Conservation (phyloP, 371 early-diverging fungal genomes). For the Haplosporangium sp. region DNA sequence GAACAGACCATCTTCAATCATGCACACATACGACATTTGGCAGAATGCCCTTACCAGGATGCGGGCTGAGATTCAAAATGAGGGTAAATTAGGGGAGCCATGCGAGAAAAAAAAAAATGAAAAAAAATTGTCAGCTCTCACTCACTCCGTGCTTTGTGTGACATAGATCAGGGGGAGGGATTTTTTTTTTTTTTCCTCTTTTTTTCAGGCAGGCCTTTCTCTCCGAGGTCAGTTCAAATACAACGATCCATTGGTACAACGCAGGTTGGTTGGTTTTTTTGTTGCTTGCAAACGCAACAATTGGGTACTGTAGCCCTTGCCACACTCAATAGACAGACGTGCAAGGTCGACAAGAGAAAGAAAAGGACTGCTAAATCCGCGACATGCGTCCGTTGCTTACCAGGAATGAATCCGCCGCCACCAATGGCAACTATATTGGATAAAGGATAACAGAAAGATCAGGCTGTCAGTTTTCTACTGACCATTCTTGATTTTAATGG, state of each 20-base stretch:
- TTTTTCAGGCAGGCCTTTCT: background rate
- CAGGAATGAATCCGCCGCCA: conserved; percentile 82
- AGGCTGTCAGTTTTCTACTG: background rate
- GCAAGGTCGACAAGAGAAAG: background rate
- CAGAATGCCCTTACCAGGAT: conserved; percentile 47
- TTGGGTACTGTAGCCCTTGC: background rate
- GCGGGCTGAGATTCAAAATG: conserved; percentile 43
- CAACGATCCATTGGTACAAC: too few species aligned
- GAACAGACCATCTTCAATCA: background rate
- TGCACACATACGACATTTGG: background rate
- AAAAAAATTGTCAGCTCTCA: background rate
- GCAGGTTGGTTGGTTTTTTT: background rate
- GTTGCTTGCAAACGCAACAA: background rate
- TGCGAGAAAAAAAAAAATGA: conserved; percentile 19
- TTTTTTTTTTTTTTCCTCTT: background rate
- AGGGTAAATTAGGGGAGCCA: conserved; percentile 6
- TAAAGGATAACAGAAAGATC: conserved; percentile 3
- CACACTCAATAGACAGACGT: background rate
- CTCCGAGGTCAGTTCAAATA: background rate
- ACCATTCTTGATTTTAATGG: background rate
- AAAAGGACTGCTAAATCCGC: background rate
- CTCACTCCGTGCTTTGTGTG: background rate
- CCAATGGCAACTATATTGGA: conserved; percentile 58
- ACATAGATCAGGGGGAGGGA: too few species aligned
- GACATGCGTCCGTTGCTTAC: conserved; percentile 49